These are phyloP conservation scores for Acephala macrosclerotiorum DNA, from an alignment of 2,329 filamentous ascomycete genomes.

Conservation along the genomic window DNA sequence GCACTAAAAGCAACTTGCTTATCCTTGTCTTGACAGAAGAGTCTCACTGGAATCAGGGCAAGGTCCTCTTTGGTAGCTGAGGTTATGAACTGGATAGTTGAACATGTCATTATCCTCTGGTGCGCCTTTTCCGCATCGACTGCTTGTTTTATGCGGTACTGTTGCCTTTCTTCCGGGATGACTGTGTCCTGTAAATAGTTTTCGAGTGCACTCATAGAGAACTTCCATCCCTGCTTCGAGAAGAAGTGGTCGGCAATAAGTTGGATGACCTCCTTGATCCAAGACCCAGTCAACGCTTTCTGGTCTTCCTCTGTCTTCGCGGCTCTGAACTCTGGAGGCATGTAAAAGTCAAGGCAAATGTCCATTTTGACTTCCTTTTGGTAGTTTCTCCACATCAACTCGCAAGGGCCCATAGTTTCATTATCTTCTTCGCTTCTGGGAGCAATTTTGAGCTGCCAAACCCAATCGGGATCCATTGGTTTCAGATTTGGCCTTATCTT, in stretches of 20 bases:
- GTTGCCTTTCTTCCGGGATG: not conserved
- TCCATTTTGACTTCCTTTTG: constrained; percentile 1
- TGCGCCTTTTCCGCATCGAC: not conserved
- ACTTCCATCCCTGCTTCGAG: not conserved
- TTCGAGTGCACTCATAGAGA: not conserved
- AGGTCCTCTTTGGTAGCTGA: not conserved
- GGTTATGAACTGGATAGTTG: not conserved
- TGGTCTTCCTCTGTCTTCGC: not conserved
- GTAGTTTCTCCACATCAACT: not conserved
- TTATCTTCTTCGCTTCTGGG: not conserved
- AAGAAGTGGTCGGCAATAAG: not conserved
- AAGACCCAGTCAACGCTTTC: not conserved
- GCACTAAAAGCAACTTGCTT: not conserved
- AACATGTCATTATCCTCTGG: not conserved
- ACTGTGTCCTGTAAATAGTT: not conserved
- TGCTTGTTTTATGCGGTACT: not conserved
- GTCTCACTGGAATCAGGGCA: not conserved
- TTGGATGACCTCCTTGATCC: not conserved
- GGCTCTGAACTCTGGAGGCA: not conserved
- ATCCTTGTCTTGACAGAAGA: not conserved
- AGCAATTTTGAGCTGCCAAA: not conserved
- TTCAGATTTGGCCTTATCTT: not conserved
- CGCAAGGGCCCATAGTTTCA: not conserved
- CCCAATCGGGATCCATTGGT: not conserved
- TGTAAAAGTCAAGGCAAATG: not conserved